A percentile compares a stretch with the other conserved stretches of the same genome.
Conservation (phyloP, 1,284 basidiomycete species). For the Hemileia vastatrix region DNA sequence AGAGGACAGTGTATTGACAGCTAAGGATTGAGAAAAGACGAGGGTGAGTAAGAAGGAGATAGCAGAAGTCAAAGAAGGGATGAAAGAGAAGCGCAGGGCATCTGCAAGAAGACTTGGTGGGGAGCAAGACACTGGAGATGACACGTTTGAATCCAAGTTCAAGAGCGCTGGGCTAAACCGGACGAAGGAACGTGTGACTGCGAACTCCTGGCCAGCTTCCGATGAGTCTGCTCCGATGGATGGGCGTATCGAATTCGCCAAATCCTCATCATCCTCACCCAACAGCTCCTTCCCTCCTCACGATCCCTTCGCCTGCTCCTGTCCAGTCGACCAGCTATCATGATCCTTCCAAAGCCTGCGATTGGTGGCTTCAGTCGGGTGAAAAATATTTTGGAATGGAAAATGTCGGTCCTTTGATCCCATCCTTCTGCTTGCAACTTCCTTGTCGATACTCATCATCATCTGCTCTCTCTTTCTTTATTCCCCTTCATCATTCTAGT, state of each 20-base stretch:
- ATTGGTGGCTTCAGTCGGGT: conserved; percentile 25
- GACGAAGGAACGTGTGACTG: too few species aligned
- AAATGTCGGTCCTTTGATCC: conserved; percentile 58
- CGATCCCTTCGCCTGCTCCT: background rate
- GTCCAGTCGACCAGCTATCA: conserved; percentile 8
- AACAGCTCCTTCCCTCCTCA: too few species aligned
- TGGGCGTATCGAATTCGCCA: conserved; percentile 31
- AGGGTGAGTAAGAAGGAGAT: too few species aligned
- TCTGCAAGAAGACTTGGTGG: too few species aligned
- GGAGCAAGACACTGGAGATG: too few species aligned
- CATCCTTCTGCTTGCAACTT: background rate
- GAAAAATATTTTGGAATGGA: conserved; percentile 66
- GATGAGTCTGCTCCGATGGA: conserved; percentile 33
- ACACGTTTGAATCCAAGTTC: too few species aligned
- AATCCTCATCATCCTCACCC: conserved; percentile 19
- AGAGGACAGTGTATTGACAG: too few species aligned
- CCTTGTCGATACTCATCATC: background rate
- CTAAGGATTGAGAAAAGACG: too few species aligned
- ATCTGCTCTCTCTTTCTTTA: conserved; percentile 15
- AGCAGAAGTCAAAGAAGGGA: too few species aligned
- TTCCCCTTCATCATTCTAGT: conserved; percentile 48
- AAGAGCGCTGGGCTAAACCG: too few species aligned
- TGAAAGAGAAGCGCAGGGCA: too few species aligned
- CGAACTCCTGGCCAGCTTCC: too few species aligned
- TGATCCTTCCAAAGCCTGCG: conserved; percentile 3